These are phyloP conservation scores for Pichia eremophila DNA, from an alignment of 805 yeast genomes.

Conservation along the genomic window DNA sequence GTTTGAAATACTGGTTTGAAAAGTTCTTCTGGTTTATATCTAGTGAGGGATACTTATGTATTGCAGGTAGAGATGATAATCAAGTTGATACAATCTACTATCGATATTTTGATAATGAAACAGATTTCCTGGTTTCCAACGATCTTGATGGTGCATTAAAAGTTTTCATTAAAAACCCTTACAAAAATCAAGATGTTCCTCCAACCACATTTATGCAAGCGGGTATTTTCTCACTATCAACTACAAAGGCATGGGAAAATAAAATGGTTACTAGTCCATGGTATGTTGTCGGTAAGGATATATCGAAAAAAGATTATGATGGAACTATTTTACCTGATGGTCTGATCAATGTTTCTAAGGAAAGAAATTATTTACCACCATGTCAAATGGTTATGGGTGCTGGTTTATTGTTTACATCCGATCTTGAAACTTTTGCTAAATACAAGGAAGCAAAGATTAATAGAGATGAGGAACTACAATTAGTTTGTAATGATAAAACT, in stretches of 20 bases:
- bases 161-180: slow-evolving; percentile 76
- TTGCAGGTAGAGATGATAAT: slow-evolving; percentile 75
- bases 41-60: slow-evolving; percentile 74
- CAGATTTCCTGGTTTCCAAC: slow-evolving; percentile 64
- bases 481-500: slow-evolving; percentile 21
- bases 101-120: slow-evolving; percentile 58
- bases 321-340: slow-evolving; percentile 55
- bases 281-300: slow-evolving; percentile 63
- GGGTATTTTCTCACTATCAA: slow-evolving; percentile 70
- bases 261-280: slow-evolving; percentile 77
- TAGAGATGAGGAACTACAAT: slow-evolving; percentile 23
- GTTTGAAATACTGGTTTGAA: slow-evolving; percentile 85
- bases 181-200: slow-evolving; percentile 59
- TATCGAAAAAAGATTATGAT: slow-evolving; percentile 59
- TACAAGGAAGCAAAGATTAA: slow-evolving; percentile 21
- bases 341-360: slow-evolving; percentile 42
- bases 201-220: slow-evolving; percentile 88
- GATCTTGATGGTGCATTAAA: slow-evolving; percentile 68
- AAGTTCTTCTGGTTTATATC: slow-evolving; percentile 93
- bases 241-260: slow-evolving; percentile 85
- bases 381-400: slow-evolving; percentile 86
- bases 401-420: slow-evolving; percentile 69
- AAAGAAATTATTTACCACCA: slow-evolving; percentile 58
- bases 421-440: slow-evolving; percentile 36
- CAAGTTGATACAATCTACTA: slow-evolving; percentile 78